These are phyloP conservation scores for Colletotrichum horii DNA, from an alignment of 2,329 filamentous ascomycete genomes.

Conservation along the genomic window DNA sequence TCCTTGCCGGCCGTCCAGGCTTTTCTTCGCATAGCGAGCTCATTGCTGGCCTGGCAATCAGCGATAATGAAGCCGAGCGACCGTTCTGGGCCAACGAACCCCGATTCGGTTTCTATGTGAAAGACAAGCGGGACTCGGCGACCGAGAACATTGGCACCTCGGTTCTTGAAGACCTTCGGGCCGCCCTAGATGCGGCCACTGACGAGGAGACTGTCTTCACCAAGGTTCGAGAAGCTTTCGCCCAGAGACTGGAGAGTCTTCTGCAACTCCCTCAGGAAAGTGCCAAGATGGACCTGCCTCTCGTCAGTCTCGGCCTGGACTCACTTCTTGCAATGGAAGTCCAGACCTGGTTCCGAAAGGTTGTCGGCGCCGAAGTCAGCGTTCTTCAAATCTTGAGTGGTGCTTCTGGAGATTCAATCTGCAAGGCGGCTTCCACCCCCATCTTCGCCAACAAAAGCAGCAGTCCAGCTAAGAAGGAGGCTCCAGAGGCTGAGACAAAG, in stretches of 20 bases:
- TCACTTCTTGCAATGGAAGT: not conserved
- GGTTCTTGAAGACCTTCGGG: not conserved
- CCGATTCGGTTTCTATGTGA: not conserved
- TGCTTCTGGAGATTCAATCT: not conserved
- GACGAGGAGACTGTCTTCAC: not conserved
- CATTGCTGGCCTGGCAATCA: slow-evolving; percentile 24
- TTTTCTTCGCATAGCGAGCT: slow-evolving; percentile 25
- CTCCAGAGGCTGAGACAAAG: fast-evolving
- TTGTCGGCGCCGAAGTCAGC: not conserved
- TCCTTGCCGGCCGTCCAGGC: slow-evolving; percentile 35
- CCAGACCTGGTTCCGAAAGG: not conserved
- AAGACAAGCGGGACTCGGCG: not conserved
- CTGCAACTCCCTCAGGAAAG: not conserved
- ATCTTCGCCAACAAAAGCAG: not conserved
- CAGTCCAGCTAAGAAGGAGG: fast-evolving
- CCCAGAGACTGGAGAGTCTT: not conserved
- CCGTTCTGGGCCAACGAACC: not conserved
- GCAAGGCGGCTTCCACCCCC: not conserved
- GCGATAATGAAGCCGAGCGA: not conserved
- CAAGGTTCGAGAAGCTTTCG: not conserved
- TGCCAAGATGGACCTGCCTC: not conserved
- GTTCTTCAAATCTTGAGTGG: not conserved
- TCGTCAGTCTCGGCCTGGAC: not conserved
- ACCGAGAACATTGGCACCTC: not conserved
- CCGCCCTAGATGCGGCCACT: not conserved